Evolutionary conservation across 225 moss, liverwort and hornwort species (phyloP).

Genomic region (Bryoerythrophyllum caledonicum): DNA sequence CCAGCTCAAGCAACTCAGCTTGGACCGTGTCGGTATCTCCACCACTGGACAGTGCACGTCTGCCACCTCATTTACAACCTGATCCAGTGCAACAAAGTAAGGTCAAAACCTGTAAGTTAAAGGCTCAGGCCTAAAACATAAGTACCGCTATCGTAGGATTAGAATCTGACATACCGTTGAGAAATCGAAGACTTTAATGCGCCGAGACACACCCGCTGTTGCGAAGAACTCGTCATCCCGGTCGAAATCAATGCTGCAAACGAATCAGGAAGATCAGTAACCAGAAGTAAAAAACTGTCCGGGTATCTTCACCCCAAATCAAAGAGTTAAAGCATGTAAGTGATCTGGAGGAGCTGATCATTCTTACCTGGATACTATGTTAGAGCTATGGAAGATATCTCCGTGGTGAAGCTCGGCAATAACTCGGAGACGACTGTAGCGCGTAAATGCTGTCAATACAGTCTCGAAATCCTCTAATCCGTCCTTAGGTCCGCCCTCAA

Average conservation of each 20-base stretch:
- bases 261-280: background rate
- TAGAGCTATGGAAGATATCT: slow-evolving; percentile 76
- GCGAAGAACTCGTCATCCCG: slow-evolving; percentile 94
- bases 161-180: slow-evolving; percentile 50
- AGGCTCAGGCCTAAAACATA: too few relatives aligned
- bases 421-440: slow-evolving; percentile 84
- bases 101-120: too few relatives aligned
- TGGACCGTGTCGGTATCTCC: slow-evolving; percentile 87
- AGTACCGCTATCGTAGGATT: too few relatives aligned
- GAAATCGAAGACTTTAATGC: slow-evolving; percentile 94
- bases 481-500: slow-evolving; percentile 35
- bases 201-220: slow-evolving; percentile 93
- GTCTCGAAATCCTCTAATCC: slow-evolving; percentile 91
- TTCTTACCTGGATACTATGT: slow-evolving; percentile 87
- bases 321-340: background rate
- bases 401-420: slow-evolving; percentile 92
- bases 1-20: slow-evolving; percentile 95
- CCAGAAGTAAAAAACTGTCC: background rate
- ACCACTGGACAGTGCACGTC: slow-evolving; percentile 88
- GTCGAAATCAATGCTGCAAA: slow-evolving; percentile 95
- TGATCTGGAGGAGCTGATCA: background rate
- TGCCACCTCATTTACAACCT: slow-evolving; percentile 93
- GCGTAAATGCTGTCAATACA: slow-evolving; percentile 82
- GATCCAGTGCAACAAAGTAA: slow-evolving; percentile 18
- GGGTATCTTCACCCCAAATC: background rate